Conservation (phyloP, 2,329 filamentous ascomycete species). For the Dendrostoma leiphaemia region DNA sequence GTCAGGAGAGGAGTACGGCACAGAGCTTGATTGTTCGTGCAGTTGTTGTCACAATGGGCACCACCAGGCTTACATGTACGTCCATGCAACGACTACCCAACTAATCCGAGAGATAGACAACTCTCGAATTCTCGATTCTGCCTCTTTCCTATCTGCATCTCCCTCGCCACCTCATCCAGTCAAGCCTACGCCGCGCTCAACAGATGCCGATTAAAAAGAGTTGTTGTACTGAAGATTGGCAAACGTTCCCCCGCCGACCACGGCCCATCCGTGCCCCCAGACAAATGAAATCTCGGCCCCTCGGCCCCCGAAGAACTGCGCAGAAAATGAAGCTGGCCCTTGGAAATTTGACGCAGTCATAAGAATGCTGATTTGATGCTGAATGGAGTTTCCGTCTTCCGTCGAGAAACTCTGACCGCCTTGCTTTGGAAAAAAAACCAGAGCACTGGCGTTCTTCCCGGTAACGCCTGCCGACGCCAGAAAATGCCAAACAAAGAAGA, state of each 20-base stretch:
- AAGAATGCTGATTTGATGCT: background rate
- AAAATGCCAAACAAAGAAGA: constrained; percentile 16
- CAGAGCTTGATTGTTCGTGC: too few species aligned
- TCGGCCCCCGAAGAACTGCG: background rate
- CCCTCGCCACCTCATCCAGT: constrained; percentile 2
- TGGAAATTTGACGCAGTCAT: background rate
- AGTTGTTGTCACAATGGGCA: too few species aligned
- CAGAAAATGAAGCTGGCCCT: background rate
- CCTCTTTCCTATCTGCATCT: background rate
- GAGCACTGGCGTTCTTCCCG: constrained; percentile 6
- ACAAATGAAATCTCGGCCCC: constrained; percentile 13
- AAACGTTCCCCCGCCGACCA: constrained; percentile 1
- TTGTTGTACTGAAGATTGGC: constrained; percentile 10
- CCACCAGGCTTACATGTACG: too few species aligned
- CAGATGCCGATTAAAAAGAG: constrained; percentile 32
- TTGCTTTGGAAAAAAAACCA: constrained; percentile 2
- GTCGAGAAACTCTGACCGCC: background rate
- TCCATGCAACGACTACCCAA: too few species aligned
- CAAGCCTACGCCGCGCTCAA: constrained; percentile 32
- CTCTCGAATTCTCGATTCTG: background rate
- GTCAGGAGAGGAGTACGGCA: too few species aligned
- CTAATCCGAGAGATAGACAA: too few species aligned
- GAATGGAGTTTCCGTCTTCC: background rate
- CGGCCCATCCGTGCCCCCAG: constrained; percentile 1
- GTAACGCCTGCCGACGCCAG: constrained; percentile 15